Evolutionary conservation across 257 asterid species (phyloP).

Genomic region (Solanum chmielewskii): DNA sequence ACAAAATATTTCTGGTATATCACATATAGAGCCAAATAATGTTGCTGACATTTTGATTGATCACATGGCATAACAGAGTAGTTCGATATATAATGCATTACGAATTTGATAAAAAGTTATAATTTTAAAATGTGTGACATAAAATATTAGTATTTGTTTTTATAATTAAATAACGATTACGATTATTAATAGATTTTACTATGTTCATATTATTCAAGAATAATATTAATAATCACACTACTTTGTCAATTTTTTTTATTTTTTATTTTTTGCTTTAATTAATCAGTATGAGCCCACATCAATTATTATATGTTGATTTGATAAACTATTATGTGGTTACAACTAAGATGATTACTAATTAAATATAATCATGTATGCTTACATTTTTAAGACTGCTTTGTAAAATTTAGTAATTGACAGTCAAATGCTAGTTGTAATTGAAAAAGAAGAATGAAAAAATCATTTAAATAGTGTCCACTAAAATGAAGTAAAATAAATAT

Average conservation of each 20-base stretch:
- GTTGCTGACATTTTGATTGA: neutral
- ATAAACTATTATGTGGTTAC: neutral
- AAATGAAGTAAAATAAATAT: neutral
- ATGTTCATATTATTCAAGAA: neutral
- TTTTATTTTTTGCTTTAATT: neutral
- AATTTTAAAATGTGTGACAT: accelerated
- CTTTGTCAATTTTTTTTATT: neutral
- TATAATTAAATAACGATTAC: too few species aligned
- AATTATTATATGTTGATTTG: neutral
- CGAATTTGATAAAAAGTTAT: accelerated
- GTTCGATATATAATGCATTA: neutral
- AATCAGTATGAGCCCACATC: neutral
- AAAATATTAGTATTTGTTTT: neutral
- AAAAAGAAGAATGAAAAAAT: neutral
- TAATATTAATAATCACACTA: neutral
- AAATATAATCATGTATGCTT: neutral
- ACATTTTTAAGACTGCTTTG: neutral
- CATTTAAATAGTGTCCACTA: neutral
- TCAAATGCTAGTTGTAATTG: neutral
- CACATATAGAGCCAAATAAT: too few species aligned
- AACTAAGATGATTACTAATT: neutral
- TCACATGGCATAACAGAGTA: neutral
- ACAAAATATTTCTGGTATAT: neutral
- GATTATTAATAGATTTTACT: neutral
- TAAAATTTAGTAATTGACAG: neutral